Evolutionary conservation across 352 stramenopile genomes (phyloP), one percentile per base, ranked within the genome.

Genomic region (Phytopythium helicoides): DNA sequence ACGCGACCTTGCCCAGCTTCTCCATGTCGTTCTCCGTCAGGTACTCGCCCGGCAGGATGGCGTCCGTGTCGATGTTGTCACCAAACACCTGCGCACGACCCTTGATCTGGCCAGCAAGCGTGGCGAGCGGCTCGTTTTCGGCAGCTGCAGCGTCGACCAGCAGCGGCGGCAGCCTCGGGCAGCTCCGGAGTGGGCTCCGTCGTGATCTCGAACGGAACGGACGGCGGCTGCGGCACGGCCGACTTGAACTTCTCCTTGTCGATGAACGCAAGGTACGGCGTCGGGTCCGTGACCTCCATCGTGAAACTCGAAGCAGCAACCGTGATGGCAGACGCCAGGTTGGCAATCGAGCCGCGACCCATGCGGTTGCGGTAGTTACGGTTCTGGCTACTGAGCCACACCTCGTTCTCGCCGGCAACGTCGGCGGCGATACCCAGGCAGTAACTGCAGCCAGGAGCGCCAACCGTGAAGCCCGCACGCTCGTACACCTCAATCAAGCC

Each of bases 41-140:
- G 47, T 75, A 92, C 58, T 94, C 80, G 22, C 80, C 84, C 1
- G 85, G 81, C 22, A 94, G 61, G 61, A 94, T 92, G n/a, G 82
- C 85, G 52, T 94, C 85, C 47, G 85, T 94, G 64, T 94, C 83
- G 26, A 94, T 92, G 59, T 94, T 94, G 71, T 94, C 85, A n/a
- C 80, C 82, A 62, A 92, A 94, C 12, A 92, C 78, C 52, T 92
- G 85, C 16, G 78, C 71, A 46, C 78, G 80, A 25, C 84, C 84
- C 53, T 73, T 75, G 44, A 94, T 89, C 40, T 73, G 71, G 19
- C 64, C 62, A 7, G 64, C 60, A 34, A 82, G 81, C 34, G 68
- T 78, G 16, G 76, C 60, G 8, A 87, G 61, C 19, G 56, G 23
- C 31, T 67, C 63, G 18, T 26, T 42, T 8, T 23, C 22, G 16